These are phyloP conservation scores for Globisporangium ultimum DNA, from an alignment of 352 stramenopile genomes.

Conservation along the genomic window DNA sequence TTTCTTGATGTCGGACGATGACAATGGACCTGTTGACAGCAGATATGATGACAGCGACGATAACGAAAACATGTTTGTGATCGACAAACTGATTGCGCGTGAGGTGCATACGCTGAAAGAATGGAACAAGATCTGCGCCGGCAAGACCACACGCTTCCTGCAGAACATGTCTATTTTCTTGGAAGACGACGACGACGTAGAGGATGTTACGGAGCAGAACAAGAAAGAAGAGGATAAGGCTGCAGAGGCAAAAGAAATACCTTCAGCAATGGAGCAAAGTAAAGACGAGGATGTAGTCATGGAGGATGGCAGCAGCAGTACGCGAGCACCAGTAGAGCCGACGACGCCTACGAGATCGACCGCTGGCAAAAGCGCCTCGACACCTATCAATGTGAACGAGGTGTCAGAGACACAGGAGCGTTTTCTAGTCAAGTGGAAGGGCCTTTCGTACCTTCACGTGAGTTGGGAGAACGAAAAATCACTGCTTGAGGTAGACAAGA, in stretches of 20 bases:
- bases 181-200: constrained; percentile 41
- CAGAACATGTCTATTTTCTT: constrained; percentile 82
- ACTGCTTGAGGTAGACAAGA: constrained; percentile 81
- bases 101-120: constrained; percentile 79
- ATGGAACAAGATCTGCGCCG: constrained; percentile 70
- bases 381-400: constrained; percentile 11
- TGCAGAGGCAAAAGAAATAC: no score
- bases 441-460: constrained; percentile 86
- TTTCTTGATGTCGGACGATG: constrained; percentile 16
- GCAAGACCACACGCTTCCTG: constrained; percentile 76
- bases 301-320: constrained; percentile 3
- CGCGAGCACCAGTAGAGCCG: background rate
- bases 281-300: constrained; percentile 7
- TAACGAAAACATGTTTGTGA: constrained; percentile 73
- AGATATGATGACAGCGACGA: constrained; percentile 8
- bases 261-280: constrained; percentile 2
- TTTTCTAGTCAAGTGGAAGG: constrained; percentile 92
- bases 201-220: constrained; percentile 8
- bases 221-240: background rate
- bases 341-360: constrained; percentile 1
- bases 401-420: constrained; percentile 36
- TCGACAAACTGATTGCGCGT: constrained; percentile 78
- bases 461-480: constrained; percentile 88
- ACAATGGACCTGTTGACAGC: background rate
- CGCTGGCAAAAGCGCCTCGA: constrained; percentile 1